phyloP scores from a whole-genome alignment of 169 alveolate genomes.

The Cryptosporidium muris region DNA sequence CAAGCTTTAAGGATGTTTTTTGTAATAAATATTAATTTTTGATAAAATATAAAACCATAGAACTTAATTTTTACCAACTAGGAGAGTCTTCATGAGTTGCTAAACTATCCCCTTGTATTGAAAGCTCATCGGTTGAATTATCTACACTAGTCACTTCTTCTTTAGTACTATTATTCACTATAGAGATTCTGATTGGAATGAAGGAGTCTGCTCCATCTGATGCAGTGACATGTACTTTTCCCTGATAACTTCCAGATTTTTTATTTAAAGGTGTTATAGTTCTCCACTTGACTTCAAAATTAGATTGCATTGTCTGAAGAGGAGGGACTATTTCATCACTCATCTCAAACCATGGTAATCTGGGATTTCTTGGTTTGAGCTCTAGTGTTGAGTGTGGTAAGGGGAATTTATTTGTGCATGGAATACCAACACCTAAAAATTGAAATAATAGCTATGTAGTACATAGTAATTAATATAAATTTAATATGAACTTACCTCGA shows the following conservation, averaged over 20 bases:
- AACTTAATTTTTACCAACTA: too few species aligned
- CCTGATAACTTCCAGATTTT: slow-evolving; percentile 23
- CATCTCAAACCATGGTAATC: slow-evolving; percentile 62
- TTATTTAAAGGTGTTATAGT: neutral
- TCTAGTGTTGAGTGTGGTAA: slow-evolving; percentile 38
- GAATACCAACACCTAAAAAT: slow-evolving; percentile 63
- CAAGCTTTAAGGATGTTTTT: too few species aligned
- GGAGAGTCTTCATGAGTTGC: too few species aligned
- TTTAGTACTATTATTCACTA: neutral
- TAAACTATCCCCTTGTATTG: too few species aligned
- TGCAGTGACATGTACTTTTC: slow-evolving; percentile 42
- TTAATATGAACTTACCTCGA: slow-evolving; percentile 42
- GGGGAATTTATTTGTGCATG: slow-evolving; percentile 52
- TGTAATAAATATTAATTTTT: too few species aligned
- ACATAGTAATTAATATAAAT: neutral
- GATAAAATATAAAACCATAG: too few species aligned
- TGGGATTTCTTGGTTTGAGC: slow-evolving; percentile 49
- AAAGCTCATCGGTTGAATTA: too few species aligned
- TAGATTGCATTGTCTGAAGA: slow-evolving; percentile 46
- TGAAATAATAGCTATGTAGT: neutral
- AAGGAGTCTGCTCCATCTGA: slow-evolving; percentile 61
- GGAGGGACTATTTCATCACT: slow-evolving; percentile 52
- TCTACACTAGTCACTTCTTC: too few species aligned
- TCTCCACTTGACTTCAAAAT: slow-evolving; percentile 46
- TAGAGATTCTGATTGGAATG: slow-evolving; percentile 32